These are phyloP conservation scores for Hanseniaspora occidentalis DNA, from an alignment of 805 yeast genomes.

Conservation along the genomic window DNA sequence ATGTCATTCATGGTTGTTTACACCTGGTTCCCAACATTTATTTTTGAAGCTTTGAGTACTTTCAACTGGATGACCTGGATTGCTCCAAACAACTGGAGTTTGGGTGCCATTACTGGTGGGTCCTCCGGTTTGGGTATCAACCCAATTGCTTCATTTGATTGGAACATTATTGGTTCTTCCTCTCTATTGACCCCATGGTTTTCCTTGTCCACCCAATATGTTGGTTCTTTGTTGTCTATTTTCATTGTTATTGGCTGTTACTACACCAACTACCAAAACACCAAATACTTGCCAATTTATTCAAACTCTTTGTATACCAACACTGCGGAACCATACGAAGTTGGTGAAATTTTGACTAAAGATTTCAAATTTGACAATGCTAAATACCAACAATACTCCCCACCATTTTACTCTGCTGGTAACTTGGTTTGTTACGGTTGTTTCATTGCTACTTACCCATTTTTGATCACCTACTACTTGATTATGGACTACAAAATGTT, in stretches of 20 bases:
- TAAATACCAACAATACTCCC: conserved; percentile 42
- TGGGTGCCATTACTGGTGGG: conserved; percentile 43
- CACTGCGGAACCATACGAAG: conserved; percentile 34
- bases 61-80: conserved; percentile 34
- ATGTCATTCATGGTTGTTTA: conserved; percentile 36
- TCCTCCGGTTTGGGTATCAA: conserved; percentile 37
- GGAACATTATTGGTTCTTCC: conserved; percentile 29
- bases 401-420: conserved; percentile 56
- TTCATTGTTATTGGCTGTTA: conserved; percentile 25
- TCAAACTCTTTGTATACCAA: conserved; percentile 38
- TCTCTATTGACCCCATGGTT: conserved; percentile 34
- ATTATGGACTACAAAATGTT: conserved; percentile 30
- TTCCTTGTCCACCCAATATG: conserved; percentile 20
- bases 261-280: conserved; percentile 44
- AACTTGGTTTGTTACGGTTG: conserved; percentile 48
- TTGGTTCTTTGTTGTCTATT: conserved; percentile 25
- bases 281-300: conserved; percentile 48
- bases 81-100: conserved; percentile 31
- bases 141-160: conserved; percentile 42
- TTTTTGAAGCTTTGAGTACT: conserved; percentile 46
- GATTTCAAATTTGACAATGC: conserved; percentile 31
- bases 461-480: conserved; percentile 37
- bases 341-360: conserved; percentile 31
- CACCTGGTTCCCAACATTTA: conserved; percentile 57
- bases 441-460: conserved; percentile 42